Percentiles rank a stretch among this genome's conserved stretches.
These are phyloP conservation scores for Cyberlindnera euphorbiiphila DNA, from an alignment of 805 yeast species.

Conservation along the genomic window DNA sequence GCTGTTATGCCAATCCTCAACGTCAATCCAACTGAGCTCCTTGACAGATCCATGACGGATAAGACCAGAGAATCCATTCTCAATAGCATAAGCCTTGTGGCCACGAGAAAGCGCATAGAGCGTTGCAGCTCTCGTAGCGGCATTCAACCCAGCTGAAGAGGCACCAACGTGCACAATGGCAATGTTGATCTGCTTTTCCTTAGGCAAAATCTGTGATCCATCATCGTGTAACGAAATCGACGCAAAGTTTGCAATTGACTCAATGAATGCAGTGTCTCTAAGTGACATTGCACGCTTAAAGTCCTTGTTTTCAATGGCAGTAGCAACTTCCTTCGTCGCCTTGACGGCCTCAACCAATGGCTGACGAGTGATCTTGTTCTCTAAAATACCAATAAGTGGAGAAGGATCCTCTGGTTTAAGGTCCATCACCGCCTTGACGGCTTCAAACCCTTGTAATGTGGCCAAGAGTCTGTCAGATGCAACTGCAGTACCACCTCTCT, in stretches of 20 bases:
- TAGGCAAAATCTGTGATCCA: constrained; percentile 57
- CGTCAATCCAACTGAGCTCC: constrained; percentile 75
- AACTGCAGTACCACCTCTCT: constrained; percentile 98
- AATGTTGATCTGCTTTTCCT: constrained; percentile 58
- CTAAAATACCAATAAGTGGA: constrained; percentile 88
- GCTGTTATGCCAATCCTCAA: constrained; percentile 79
- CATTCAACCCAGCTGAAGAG: constrained; percentile 92
- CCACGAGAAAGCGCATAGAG: constrained; percentile 59
- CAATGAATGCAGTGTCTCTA: constrained; percentile 85
- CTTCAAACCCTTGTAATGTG: constrained; percentile 96
- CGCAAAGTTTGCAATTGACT: constrained; percentile 67
- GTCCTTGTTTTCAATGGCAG: constrained; percentile 73
- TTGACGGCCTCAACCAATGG: constrained; percentile 88
- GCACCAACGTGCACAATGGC: constrained; percentile 95
- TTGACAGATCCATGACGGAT: constrained; percentile 83
- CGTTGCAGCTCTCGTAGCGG: constrained; percentile 5
- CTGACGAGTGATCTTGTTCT: constrained; percentile 80
- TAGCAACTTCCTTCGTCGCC: constrained; percentile 85
- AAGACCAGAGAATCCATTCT: constrained; percentile 91
- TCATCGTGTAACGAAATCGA: constrained; percentile 67
- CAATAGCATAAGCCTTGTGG: constrained; percentile 84
- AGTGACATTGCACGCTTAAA: constrained; percentile 83
- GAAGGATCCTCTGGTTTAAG: constrained; percentile 89
- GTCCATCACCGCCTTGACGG: constrained; percentile 87
- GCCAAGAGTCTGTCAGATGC: constrained; percentile 91